Conservation (phyloP, 805 yeast species). For the Candida andamanensis region DNA sequence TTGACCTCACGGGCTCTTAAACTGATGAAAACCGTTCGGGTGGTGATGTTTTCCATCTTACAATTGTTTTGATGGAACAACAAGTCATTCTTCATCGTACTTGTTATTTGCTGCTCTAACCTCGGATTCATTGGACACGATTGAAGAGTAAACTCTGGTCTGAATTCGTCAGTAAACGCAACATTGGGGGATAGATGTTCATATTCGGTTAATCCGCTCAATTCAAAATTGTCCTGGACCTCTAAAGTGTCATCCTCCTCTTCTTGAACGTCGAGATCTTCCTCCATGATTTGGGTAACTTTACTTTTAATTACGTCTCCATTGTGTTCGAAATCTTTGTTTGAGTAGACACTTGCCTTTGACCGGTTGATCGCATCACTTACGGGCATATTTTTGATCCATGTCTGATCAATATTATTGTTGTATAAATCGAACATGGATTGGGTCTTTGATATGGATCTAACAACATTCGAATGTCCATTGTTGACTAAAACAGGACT, state of each 20-base stretch:
- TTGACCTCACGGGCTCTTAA: slow-evolving; percentile 42
- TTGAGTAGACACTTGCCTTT: slow-evolving; percentile 20
- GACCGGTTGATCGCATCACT: slow-evolving; percentile 15
- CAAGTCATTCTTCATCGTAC: slow-evolving; percentile 51
- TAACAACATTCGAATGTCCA: neutral
- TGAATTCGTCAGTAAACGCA: slow-evolving; percentile 45
- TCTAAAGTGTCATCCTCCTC: slow-evolving; percentile 5
- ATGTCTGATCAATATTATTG: slow-evolving; percentile 1
- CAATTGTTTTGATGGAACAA: slow-evolving; percentile 36
- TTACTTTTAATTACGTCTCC: slow-evolving; percentile 17
- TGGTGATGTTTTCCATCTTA: slow-evolving; percentile 22
- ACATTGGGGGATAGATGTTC: slow-evolving; percentile 27
- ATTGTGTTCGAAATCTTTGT: slow-evolving; percentile 15
- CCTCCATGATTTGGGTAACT: slow-evolving; percentile 21
- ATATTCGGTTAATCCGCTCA: slow-evolving; percentile 7
- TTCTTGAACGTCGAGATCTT: slow-evolving; percentile 5
- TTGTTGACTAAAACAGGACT: neutral
- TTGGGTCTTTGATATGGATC: slow-evolving; percentile 25
- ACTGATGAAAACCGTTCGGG: slow-evolving; percentile 39
- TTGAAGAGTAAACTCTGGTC: slow-evolving; percentile 50
- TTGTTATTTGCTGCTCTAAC: slow-evolving; percentile 43
- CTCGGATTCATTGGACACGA: slow-evolving; percentile 50
- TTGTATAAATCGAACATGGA: slow-evolving; percentile 28
- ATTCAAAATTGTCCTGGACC: neutral
- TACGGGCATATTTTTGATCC: slow-evolving; percentile 3